Conservation (phyloP, 1,284 basidiomycete species). For the Cutaneotrichosporon cavernicola region DNA sequence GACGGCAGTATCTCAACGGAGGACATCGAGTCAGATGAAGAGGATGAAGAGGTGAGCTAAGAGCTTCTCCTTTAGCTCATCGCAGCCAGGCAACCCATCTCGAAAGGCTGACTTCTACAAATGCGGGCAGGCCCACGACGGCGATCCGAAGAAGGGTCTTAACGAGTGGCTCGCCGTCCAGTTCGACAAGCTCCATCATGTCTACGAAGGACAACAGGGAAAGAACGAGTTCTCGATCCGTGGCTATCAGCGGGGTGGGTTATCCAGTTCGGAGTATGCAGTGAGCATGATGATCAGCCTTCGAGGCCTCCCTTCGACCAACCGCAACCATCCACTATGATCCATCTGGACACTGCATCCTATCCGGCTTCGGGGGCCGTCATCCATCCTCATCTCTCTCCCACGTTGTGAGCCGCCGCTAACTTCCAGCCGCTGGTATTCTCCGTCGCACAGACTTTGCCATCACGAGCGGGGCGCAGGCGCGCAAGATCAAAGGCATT, state of each 20-base stretch:
- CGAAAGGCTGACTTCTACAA: constrained; percentile 34
- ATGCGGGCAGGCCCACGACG: constrained; percentile 41
- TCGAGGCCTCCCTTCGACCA: too few relatives aligned
- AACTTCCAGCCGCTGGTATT: constrained; percentile 37
- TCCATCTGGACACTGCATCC: too few relatives aligned
- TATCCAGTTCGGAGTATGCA: background rate
- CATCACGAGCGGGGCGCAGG: constrained; percentile 65
- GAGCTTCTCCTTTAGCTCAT: constrained; percentile 1
- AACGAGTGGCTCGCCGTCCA: constrained; percentile 50
- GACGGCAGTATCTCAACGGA: constrained; percentile 28
- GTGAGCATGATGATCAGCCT: too few relatives aligned
- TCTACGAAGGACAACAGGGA: constrained; percentile 42
- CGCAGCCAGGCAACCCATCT: constrained; percentile 20
- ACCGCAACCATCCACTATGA: background rate
- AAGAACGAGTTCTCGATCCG: constrained; percentile 45
- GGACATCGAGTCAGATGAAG: constrained; percentile 14
- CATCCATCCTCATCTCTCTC: background rate
- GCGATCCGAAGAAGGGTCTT: constrained; percentile 30
- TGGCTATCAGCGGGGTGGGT: constrained; percentile 40
- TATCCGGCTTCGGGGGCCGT: background rate
- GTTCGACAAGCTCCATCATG: constrained; percentile 43
- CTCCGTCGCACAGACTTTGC: constrained; percentile 56
- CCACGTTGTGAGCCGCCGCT: constrained; percentile 6
- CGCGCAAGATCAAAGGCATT: constrained; percentile 63
- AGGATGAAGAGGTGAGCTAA: constrained; percentile 6